Percentiles rank a stretch among this genome's conserved stretches.
Evolutionary conservation across 768 basidiomycete genomes (phyloP).

Genomic region (Boletus rubropictus): DNA sequence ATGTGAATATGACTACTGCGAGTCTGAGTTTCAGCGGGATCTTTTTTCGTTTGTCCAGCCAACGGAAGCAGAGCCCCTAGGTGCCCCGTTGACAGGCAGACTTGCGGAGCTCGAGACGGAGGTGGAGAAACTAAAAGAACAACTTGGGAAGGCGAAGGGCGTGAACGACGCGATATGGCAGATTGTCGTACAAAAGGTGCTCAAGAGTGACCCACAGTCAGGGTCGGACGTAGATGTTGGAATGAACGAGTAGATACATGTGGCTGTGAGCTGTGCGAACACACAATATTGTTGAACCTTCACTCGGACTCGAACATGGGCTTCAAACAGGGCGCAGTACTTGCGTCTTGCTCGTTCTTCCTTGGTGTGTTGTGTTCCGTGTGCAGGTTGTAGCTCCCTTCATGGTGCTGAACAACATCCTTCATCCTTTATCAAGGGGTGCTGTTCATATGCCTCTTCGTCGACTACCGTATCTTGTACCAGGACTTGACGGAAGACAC

Average conservation of each 20-base stretch:
- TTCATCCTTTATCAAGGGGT: constrained; percentile 45
- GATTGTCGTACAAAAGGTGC: constrained; percentile 61
- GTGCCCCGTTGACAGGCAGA: constrained; percentile 44
- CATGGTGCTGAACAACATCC: neutral
- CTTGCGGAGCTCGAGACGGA: constrained; percentile 70
- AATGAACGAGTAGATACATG: constrained; percentile 4
- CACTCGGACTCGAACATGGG: constrained; percentile 49
- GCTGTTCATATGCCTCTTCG: constrained; percentile 77
- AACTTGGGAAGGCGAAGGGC: constrained; percentile 80
- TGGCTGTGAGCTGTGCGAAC: constrained; percentile 26
- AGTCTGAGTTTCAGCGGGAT: constrained; percentile 57
- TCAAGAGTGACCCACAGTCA: constrained; percentile 23
- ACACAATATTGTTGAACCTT: too few relatives aligned
- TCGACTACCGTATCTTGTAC: constrained; percentile 85
- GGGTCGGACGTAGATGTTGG: neutral
- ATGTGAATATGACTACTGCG: constrained; percentile 36
- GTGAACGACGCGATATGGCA: constrained; percentile 96
- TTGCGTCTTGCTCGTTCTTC: constrained; percentile 85
- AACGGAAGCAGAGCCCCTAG: constrained; percentile 23
- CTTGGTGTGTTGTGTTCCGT: constrained; percentile 52
- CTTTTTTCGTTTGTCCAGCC: constrained; percentile 61
- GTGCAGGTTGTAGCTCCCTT: constrained; percentile 13
- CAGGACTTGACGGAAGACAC: constrained; percentile 56
- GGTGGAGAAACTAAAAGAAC: constrained; percentile 55
- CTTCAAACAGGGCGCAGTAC: constrained; percentile 84